Base-by-base conservation (phyloP, 768 basidiomycete genomes). In the Obba rivulosa region DNA sequence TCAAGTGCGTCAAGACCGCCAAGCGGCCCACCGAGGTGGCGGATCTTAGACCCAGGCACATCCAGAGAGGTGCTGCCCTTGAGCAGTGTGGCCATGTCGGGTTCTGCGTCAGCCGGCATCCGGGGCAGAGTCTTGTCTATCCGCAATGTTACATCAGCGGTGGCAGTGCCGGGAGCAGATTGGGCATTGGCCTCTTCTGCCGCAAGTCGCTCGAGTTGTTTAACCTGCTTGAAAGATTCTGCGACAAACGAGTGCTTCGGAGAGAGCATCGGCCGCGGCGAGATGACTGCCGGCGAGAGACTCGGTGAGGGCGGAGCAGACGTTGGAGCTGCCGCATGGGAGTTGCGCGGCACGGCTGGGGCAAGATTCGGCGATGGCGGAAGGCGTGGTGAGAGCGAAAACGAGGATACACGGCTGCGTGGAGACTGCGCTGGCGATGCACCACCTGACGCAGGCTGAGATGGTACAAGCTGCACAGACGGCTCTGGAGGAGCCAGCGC, bases 1-100 rank as follows among this genome's bases (percentile, higher is more conserved):
- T 91, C 87, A 8, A 91, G 66, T 3, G 81, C 87, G 53, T 91
- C 87, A 3, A 91, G 66, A 8, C 87, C 87, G 43, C 72, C 80
- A 55, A 52, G 43, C 5, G 38, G 42, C 9, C 43, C 50, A 4
- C 49, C 44, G 4, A 48, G 40, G 3, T 55, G 47, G 9, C 48
- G 43, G 7, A 51, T 24, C 21, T 37, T 34, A 3, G 46, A 35
- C 20, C 50, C 48, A 11, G 60, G 57, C 8, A 57, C 57, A 24
- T 62, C 62, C 18, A 66, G 58, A 23, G 67, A 59, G 0, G 60
- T 53, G 4, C 67, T 38, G 4, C 64, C 66, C 11, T 59, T 58
- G 13, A 57, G 52, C 8, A 65, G 61, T 39, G 31, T 49, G 21
- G 43, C 39, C 2, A 36, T 55, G 42, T 37, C 48, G 21, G 46